Conservation (phyloP, 331 rosid genomes). For the Stylosanthes scabra region DNA sequence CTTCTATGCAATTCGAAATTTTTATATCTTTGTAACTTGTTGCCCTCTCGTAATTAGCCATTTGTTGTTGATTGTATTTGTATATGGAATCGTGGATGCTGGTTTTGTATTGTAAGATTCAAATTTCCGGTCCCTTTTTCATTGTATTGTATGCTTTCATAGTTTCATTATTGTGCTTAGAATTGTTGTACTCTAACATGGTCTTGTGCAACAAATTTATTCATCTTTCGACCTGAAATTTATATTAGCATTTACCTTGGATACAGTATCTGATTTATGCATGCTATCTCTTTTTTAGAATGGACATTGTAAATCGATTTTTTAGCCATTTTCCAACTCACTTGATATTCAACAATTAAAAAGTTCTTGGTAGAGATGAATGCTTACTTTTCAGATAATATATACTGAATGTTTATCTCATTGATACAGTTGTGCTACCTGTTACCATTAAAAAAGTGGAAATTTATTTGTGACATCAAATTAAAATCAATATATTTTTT, state of each 20-base stretch:
- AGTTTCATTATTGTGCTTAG: conserved; percentile 1
- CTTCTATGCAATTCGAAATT: not conserved
- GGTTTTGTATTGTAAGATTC: not conserved
- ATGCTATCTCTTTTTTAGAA: not conserved
- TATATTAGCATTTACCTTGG: not conserved
- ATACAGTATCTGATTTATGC: not conserved
- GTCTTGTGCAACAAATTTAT: not conserved
- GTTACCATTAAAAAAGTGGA: conserved; percentile 11
- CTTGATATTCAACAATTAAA: not conserved
- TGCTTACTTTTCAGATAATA: not conserved
- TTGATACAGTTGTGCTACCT: not conserved
- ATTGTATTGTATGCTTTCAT: not conserved
- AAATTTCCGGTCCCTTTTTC: not conserved
- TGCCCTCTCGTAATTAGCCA: conserved; percentile 18
- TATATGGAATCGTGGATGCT: conserved; percentile 5
- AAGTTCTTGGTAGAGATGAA: not conserved
- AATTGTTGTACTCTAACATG: not conserved
- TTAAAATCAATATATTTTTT: conserved; percentile 31
- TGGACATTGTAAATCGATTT: conserved; percentile 1
- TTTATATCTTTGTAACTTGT: not conserved
- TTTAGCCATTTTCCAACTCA: not conserved
- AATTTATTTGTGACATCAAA: conserved; percentile 6
- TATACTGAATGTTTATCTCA: not conserved
- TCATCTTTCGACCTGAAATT: not conserved
- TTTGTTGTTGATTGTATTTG: conserved; percentile 8